Evolutionary conservation across 2,329 filamentous ascomycete genomes (phyloP), one percentile per base, ranked within the genome.

Genomic region (Canariomyces notabilis): DNA sequence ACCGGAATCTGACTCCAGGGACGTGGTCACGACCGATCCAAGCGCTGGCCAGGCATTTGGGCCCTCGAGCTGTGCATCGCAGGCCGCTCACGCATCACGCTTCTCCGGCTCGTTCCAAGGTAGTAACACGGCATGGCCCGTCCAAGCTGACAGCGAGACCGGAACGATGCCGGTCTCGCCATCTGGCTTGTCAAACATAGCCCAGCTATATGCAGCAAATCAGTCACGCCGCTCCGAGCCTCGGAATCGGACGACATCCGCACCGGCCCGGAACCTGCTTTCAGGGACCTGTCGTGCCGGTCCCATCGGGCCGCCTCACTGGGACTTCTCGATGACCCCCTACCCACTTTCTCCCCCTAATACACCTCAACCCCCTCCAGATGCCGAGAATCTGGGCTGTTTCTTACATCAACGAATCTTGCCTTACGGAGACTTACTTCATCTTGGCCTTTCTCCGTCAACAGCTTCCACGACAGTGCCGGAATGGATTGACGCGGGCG

Each of bases 11-110:
- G 21, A n/a, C 36, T 21, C 22, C 7, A 20, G 20, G 4, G 5
- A 5, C 16, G n/a, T 19, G 7, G 12, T 21, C 16, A 12, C 32
- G 14, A 21, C 21, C 37, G 34, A 46, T 40, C 43, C 37, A 14
- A 34, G 4, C 21, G 1, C 31, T 7, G 15, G 39, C 16, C 7
- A 15, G 21, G 15, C 26, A 14, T 3, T 26, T 26, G 16, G 15
- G 12, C 34, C 39, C 4, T 15, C 26, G 26, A 47, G 33, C 14
- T 42, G 44, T 19, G 33, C 31, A 33, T 42, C 44, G 23, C 43
- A 46, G 37, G 37, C 37, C 8, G 18, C 20, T 14, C 31, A 18
- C 18, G 21, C 31, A 6, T 22, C 37, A 21, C 37, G 15, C 15
- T 15, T 23, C n/a, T n/a, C 36, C n/a, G 15, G 9, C 29, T 31